Conservation (phyloP, 1,139 yeast genomes). For the Pichia kudriavzevii region DNA sequence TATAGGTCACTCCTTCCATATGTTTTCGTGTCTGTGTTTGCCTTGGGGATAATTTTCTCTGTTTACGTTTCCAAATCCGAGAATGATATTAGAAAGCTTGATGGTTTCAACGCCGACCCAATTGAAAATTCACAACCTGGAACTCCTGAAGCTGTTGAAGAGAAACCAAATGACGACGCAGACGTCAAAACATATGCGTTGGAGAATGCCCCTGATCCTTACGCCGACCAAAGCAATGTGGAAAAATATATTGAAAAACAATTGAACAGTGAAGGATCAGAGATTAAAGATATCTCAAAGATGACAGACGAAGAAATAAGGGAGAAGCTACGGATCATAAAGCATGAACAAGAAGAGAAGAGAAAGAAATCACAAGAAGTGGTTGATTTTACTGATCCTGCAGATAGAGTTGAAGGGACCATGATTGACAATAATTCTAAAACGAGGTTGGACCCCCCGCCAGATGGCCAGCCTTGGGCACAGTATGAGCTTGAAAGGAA, state of each 20-base stretch:
- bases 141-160: too few species aligned
- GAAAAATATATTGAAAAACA: slow-evolving; percentile 5
- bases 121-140: too few species aligned
- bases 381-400: neutral
- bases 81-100: neutral
- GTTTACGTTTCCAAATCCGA: neutral
- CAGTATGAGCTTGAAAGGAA: slow-evolving; percentile 15
- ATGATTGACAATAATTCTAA: slow-evolving; percentile 18
- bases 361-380: slow-evolving; percentile 1
- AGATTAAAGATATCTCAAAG: slow-evolving; percentile 5
- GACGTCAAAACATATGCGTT: neutral
- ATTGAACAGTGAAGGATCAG: neutral
- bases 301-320: slow-evolving; percentile 17
- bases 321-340: slow-evolving; percentile 11
- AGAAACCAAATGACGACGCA: too few species aligned
- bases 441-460: slow-evolving; percentile 20
- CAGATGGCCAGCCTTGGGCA: slow-evolving; percentile 15
- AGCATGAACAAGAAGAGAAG: slow-evolving; percentile 6
- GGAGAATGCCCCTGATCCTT: too few species aligned
- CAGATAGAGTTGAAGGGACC: slow-evolving; percentile 20
- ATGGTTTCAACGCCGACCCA: too few species aligned
- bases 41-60: neutral
- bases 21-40: neutral
- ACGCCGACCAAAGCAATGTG: too few species aligned
- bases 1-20: neutral